Base-by-base conservation (phyloP, 805 yeast species). In the Nakazawaea laoshanensis region DNA sequence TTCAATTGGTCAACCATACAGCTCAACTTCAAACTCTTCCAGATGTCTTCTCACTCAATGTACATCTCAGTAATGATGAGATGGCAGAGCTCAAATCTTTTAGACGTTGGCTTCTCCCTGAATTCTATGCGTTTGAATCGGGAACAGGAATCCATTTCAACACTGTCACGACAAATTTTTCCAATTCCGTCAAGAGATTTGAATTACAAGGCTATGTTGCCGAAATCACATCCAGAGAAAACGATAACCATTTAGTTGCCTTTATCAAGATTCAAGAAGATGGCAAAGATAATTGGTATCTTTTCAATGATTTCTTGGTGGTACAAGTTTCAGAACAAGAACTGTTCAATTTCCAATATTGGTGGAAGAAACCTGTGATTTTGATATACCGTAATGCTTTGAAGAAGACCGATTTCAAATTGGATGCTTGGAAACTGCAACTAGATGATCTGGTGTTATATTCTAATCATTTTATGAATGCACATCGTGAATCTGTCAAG, bases 261-360 rank as follows among this genome's bases (percentile, higher is more conserved):
- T 70, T 69, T 43, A 65, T 70, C 2, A 66, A 67, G 40, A 57
- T 74, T 4, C 59, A 55, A 11, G 65, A 65, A 29, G 47, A 49
- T 2, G 38, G 34, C 9, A 19, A 34, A 5, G 57, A 53, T 32
- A 52, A 42, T 24, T 92, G 98, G 98, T 74, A 67, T 47, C 53
- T 92, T 49, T 86, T 92, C 53, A 92, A 92, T 50, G 97, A 92
- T 53, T 92, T 89, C 55, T 59, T 92, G 42, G 97, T 88, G 11
- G 70, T 74, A 45, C 77, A 75, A 16, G 65, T 92, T 1, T 66
- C 78, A 1, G 84, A 79, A 44, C 69, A 67, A 10, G 96, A 92
- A 44, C 96, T 83, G 0, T 63, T 87, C 30, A 74, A 86, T 49
- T 55, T 86, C 30, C 59, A 75, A 1, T 64, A 67, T 30, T 65